Evolutionary conservation across 2,329 filamentous ascomycete species (phyloP), one percentile per base, ranked within the genome.

Genomic region (Epichloe brachyelytri): DNA sequence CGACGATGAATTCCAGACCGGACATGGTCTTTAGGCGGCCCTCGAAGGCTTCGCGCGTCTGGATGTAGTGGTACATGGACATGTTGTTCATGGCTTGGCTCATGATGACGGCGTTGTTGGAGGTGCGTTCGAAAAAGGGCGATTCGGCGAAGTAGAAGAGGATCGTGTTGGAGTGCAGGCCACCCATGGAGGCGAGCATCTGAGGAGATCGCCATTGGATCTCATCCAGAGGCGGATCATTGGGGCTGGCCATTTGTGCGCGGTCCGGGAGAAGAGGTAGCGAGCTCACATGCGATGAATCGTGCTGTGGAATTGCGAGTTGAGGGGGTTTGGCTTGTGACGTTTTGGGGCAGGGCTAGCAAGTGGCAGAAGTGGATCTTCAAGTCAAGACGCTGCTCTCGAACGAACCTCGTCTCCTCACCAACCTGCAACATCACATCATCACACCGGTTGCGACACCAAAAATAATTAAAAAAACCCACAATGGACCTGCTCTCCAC

Each of bases 401-500:
- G 17, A 43, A 43, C 40, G 17, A 43, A 43, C 11, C 40, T 19
- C 17, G 14, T 39, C 36, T 19, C 37, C 36, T 26, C 12, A 7
- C n/a, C 26, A 3, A 30, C 26, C 26, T 30, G 8, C 26, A 30
- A 10, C 26, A 30, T 30, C 26, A 30, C 26, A 30, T 30, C 26
- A 30, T 30, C 8, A 11, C 3, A 30, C 26, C 8, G 1, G 26
- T 10, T 30, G 26, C 26, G 8, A 30, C 26, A 30, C 26, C 26
- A 10, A 4, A 30, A 30, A 30, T 4, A 11, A 30, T 8, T 2
- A 10, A 30, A 1, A 10, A 3, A 30, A 10, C 10, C 26, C 47
- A 51, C 54, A 51, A 96, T 98, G 93, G 93, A 98, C 77, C 79
- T 98, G 51, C 81, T 97, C 50, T 87, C 90, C 53, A 88, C 86